A percentile compares a stretch with the other conserved stretches of the same genome.
Evolutionary conservation across 345 rosid genomes (phyloP).

Genomic region (Citrus trifoliata): DNA sequence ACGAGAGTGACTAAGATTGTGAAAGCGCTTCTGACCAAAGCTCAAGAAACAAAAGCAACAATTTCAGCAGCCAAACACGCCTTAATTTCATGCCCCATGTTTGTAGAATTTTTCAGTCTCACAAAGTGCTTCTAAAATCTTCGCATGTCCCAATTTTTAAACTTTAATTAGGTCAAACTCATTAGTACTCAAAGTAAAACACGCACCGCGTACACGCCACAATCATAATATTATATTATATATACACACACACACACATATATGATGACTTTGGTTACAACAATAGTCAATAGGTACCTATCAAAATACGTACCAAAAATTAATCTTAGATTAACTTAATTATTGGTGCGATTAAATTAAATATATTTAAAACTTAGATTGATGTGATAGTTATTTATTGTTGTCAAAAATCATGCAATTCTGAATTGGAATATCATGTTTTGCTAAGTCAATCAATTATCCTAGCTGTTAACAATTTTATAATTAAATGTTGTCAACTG

Average conservation of each 20-base stretch:
- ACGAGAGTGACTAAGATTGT: neutral
- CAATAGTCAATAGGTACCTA: neutral
- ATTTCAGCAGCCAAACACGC: neutral
- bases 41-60: neutral
- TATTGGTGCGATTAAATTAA: neutral
- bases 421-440: neutral
- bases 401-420: neutral
- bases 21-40: too few relatives aligned
- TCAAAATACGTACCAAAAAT: neutral
- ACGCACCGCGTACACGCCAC: slow-evolving; percentile 4
- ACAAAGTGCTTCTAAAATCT: neutral
- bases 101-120: neutral
- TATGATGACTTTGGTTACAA: neutral
- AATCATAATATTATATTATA: neutral
- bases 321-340: too few relatives aligned
- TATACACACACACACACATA: too few relatives aligned
- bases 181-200: neutral
- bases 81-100: neutral
- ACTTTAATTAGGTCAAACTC: neutral
- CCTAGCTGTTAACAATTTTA: slow-evolving; percentile 19
- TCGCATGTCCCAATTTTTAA: neutral
- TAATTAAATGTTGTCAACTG: slow-evolving; percentile 25
- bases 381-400: slow-evolving; percentile 11
- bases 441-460: slow-evolving; percentile 25
- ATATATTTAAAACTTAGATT: neutral